These are phyloP conservation scores for Inosperma sp. DNA, from an alignment of 768 basidiomycete species.

Conservation along the genomic window DNA sequence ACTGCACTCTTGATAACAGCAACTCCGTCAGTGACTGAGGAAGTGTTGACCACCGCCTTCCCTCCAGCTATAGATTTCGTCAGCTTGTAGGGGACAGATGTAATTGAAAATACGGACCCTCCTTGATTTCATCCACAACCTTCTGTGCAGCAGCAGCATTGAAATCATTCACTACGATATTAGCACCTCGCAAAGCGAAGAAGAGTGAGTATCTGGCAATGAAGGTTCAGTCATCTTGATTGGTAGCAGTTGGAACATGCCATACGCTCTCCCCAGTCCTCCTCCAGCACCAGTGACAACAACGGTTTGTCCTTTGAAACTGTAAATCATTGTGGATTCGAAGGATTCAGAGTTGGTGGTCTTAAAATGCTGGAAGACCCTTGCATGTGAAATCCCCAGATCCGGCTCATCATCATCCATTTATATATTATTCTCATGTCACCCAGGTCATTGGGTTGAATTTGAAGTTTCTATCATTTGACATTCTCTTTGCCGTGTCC, in stretches of 20 bases:
- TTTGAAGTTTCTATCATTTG: too few relatives aligned
- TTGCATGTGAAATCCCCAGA: slow-evolving; percentile 3
- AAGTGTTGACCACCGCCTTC: slow-evolving; percentile 80
- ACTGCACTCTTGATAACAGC: slow-evolving; percentile 84
- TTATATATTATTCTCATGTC: not conserved
- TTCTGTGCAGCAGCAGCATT: slow-evolving; percentile 83
- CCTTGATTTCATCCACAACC: slow-evolving; percentile 84
- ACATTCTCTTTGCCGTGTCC: too few relatives aligned
- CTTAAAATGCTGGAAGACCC: not conserved
- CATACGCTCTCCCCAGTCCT: slow-evolving; percentile 88
- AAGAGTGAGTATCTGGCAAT: slow-evolving; percentile 74
- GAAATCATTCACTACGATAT: slow-evolving; percentile 94
- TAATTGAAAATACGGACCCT: slow-evolving; percentile 45
- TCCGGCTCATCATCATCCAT: not conserved
- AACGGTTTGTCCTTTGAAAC: slow-evolving; percentile 87
- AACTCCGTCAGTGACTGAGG: slow-evolving; percentile 81
- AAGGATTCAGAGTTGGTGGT: not conserved
- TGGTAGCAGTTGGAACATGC: not conserved
- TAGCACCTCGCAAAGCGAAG: slow-evolving; percentile 91
- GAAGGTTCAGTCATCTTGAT: slow-evolving; percentile 4
- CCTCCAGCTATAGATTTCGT: slow-evolving; percentile 64
- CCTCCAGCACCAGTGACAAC: slow-evolving; percentile 95
- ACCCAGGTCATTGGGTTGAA: too few relatives aligned
- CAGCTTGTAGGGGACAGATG: slow-evolving; percentile 5
- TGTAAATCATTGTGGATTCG: slow-evolving; percentile 47